Evolutionary conservation across 2,329 filamentous ascomycete genomes (phyloP).

Genomic region (Thelonectria rubi): DNA sequence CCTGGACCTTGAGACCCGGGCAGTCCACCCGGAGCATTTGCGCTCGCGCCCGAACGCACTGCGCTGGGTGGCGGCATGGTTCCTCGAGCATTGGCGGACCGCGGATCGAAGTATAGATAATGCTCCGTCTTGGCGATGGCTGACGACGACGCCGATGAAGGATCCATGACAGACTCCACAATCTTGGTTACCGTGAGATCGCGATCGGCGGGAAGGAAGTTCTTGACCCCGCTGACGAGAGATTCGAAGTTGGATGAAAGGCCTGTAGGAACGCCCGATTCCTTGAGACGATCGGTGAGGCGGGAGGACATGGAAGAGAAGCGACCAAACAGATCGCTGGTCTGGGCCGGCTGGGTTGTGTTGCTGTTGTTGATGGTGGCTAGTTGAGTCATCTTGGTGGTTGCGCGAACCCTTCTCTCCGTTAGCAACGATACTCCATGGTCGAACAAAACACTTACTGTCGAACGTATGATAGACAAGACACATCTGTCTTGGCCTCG

Average conservation of each 20-base stretch:
- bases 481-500: constrained; percentile 77
- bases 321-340: constrained; percentile 87
- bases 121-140: constrained; percentile 96
- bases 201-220: constrained; percentile 94
- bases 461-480: constrained; percentile 84
- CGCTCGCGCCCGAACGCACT: constrained; percentile 55
- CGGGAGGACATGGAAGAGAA: constrained; percentile 93
- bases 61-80: constrained; percentile 84
- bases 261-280: constrained; percentile 78
- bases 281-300: constrained; percentile 92
- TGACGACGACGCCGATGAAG: constrained; percentile 84
- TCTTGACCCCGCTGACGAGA: constrained; percentile 95
- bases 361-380: constrained; percentile 88
- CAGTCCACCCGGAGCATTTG: constrained; percentile 57
- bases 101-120: constrained; percentile 96
- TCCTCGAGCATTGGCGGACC: constrained; percentile 90
- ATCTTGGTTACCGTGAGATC: constrained; percentile 98
- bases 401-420: constrained; percentile 77
- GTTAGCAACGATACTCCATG: constrained; percentile 35
- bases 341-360: constrained; percentile 66
- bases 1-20: constrained; percentile 65
- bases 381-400: constrained; percentile 98
- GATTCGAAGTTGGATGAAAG: constrained; percentile 87
- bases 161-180: constrained; percentile 98
- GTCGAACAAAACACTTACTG: constrained; percentile 65